These are phyloP conservation scores for Salvia sclarea DNA, from an alignment of 305 asterid genomes.

Conservation along the genomic window DNA sequence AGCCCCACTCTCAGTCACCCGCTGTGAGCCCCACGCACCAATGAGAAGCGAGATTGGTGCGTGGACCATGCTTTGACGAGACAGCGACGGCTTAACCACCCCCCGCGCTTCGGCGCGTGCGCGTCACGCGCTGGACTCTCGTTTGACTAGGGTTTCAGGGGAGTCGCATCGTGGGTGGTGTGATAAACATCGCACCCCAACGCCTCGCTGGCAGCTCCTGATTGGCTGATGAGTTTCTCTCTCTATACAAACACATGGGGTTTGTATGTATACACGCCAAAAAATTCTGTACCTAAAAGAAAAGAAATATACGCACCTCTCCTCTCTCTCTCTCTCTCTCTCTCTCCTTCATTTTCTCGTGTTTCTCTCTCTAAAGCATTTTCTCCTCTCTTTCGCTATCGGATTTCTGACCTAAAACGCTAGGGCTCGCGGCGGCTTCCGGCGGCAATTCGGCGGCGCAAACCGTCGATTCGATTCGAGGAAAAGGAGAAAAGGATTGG, in stretches of 20 bases:
- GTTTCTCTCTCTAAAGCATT: constrained; percentile 40
- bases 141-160: constrained; percentile 47
- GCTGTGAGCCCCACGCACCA: constrained; percentile 34
- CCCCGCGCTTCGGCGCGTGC: constrained; percentile 30
- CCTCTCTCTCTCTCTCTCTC: constrained; percentile 15
- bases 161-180: constrained; percentile 37
- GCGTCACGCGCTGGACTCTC: constrained; percentile 20
- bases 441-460: constrained; percentile 30
- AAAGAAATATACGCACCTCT: constrained; percentile 20
- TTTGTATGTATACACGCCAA: constrained; percentile 27
- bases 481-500: neutral
- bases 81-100: constrained; percentile 31
- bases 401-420: constrained; percentile 46
- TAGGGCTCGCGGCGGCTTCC: constrained; percentile 38
- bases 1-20: constrained; percentile 15
- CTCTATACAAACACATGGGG: constrained; percentile 17
- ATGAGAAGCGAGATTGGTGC: constrained; percentile 23
- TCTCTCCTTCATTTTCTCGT: constrained; percentile 12
- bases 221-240: constrained; percentile 32
- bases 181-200: constrained; percentile 42
- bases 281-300: neutral
- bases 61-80: constrained; percentile 37
- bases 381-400: constrained; percentile 32
- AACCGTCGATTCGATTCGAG: constrained; percentile 3
- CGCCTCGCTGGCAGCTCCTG: constrained; percentile 37